Base-by-base conservation (phyloP, 768 basidiomycete species). In the Trametopsis cervina region DNA sequence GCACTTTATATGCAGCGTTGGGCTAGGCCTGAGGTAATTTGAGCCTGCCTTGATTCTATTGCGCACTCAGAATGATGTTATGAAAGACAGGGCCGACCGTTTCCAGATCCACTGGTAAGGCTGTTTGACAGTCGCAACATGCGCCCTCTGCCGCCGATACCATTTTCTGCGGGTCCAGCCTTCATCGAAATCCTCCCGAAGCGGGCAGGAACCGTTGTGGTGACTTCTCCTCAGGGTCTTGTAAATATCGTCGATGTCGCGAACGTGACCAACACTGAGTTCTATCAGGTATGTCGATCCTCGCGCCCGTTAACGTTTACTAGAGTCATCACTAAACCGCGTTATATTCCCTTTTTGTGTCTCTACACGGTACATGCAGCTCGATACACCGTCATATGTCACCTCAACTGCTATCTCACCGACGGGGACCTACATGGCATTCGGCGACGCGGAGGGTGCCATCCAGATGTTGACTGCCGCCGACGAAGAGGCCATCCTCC, bases 41-140 rank as follows among this genome's bases (percentile, higher is more conserved):
- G 6, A 40, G 29, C 15, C 11, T 38, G 47, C 44, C 27, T 22
- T 13, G 26, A 26, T 36, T 22, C 23, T 41, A 52, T 36, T n/a
- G 13, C 15, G 17, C 6, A 25, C 29, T 27, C 27, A 11, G n/a
- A 44, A 7, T 10, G 24, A 4, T 17, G 13, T 23, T 21, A 9
- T n/a, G n/a, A 20, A 58, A 96, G 94, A 63, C 90, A 89, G 65
- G 83, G 85, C 5, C 83, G 86, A 40, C 91, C 94, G 4, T 77
- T 85, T 46, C 87, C 89, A 0, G 95, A 97, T 62, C 89, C 92
- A 2, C 72, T 93, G 26, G 90, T 99, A 54, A 96, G 95, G 66
- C 74, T 97, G 11, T 96, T 86, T 57, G 95, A 99, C 63, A 58
- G 90, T 24, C 84, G 95, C 24, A 89, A 76, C 20, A 78, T 97